Evolutionary conservation across 2,329 filamentous ascomycete genomes (phyloP).

Genomic region (Claviceps capensis): DNA sequence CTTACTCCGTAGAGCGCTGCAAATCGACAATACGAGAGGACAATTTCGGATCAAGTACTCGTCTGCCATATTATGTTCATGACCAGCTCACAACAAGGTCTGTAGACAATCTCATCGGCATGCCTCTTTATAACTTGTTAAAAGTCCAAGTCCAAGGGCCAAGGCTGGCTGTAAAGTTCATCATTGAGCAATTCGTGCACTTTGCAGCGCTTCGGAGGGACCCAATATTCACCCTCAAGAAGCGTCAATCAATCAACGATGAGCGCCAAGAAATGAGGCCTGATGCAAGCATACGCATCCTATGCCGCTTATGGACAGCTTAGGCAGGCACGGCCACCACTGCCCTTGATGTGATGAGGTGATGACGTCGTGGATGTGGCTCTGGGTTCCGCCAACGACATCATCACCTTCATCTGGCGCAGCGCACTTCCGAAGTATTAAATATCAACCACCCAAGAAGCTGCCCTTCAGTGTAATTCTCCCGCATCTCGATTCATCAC

Average conservation of each 20-base stretch:
- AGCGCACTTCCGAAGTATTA: background rate
- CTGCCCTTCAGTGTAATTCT: background rate
- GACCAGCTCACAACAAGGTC: no score
- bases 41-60: no score
- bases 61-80: no score
- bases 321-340: background rate
- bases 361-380: conserved; percentile 19
- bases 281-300: background rate
- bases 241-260: background rate
- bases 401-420: background rate
- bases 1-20: no score
- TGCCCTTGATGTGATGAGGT: background rate
- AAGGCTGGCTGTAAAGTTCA: no score
- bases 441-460: background rate
- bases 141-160: no score
- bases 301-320: background rate
- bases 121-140: no score
- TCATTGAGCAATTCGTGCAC: no score
- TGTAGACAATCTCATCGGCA: no score
- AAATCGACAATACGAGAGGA: no score
- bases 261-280: background rate
- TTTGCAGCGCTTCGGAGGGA: no score
- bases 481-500: background rate
- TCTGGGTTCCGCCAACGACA: conserved; percentile 3
- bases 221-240: background rate